Evolutionary conservation across 2,329 filamentous ascomycete genomes (phyloP), one percentile per base, ranked within the genome.

Genomic region (Ceratocystis ficicola): DNA sequence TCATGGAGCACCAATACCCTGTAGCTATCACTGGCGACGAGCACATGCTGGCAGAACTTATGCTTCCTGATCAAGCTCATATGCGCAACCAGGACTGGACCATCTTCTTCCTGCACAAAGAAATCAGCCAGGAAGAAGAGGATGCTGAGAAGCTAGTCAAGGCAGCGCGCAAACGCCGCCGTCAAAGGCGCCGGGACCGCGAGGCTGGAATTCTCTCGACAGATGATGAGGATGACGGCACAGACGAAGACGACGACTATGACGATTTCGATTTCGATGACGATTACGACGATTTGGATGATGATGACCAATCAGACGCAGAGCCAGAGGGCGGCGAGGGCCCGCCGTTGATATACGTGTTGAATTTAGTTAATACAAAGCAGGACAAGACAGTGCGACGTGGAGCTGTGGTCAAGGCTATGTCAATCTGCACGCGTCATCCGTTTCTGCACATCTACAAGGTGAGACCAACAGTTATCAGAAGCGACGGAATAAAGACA

Each of bases 401-500:
- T 81, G 94, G 94, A 67, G 94, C 94, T 22, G 83, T 96, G 62
- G 93, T 97, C 67, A 97, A 97, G 74, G 90, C 94, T 52, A 99
- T 99, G 94, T 94, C 94, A 36, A 96, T 99, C 70, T 99, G 94
- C 79, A 99, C 94, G 6, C 82, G 94, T 55, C 94, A 99, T 78
- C 92, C 94, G 2, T 99, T 99, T 76, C 78, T 99, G 70, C 94
- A 99, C 76, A 99, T 99, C 69, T 99, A 99, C 79, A 99, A 99
- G 83, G 89, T 88, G 74, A 30, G 41, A n/a, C 44, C 17, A 28
- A 44, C 2, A 41, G 3, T 41, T 41, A 12, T 41, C 12, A 12
- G 36, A 41, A 41, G 36, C 36, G 36, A 41, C 36, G 36, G 10
- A 41, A 12, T 1, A 12, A 41, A 41, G 10, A 32, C 6, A 32